Conservation (phyloP, 768 basidiomycete species). For the Crassisporium funariophilum region DNA sequence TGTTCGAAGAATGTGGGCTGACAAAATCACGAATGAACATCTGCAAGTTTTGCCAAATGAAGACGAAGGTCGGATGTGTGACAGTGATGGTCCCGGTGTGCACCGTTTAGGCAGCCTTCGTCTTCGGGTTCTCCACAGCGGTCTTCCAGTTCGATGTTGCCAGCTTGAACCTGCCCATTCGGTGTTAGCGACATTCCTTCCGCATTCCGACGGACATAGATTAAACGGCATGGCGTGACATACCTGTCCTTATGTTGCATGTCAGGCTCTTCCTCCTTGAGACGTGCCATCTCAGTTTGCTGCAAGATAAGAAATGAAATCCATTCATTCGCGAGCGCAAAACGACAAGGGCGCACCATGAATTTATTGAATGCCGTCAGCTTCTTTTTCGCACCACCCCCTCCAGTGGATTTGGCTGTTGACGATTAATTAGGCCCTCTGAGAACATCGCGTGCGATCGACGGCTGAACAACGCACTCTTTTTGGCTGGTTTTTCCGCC, state of each 20-base stretch:
- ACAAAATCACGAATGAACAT: slow-evolving; percentile 15
- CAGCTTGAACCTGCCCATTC: slow-evolving; percentile 59
- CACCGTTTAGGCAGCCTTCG: slow-evolving; percentile 33
- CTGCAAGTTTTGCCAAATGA: slow-evolving; percentile 5
- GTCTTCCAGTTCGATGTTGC: slow-evolving; percentile 81
- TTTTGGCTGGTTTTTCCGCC: slow-evolving; percentile 54
- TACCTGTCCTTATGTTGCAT: slow-evolving; percentile 77
- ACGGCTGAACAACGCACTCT: slow-evolving; percentile 43
- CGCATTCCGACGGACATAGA: slow-evolving; percentile 8
- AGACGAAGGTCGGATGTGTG: background rate
- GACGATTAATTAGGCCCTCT: slow-evolving; percentile 20
- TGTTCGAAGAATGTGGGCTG: slow-evolving; percentile 11
- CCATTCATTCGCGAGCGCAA: slow-evolving; percentile 4
- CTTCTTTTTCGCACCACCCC: slow-evolving; percentile 55
- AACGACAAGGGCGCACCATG: slow-evolving; percentile 40
- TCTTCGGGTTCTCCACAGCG: slow-evolving; percentile 65
- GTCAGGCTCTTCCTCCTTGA: slow-evolving; percentile 75
- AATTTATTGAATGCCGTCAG: slow-evolving; percentile 79
- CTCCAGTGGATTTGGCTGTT: slow-evolving; percentile 54
- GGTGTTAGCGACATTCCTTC: slow-evolving; percentile 12
- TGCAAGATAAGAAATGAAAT: slow-evolving; percentile 29
- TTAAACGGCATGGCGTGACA: slow-evolving; percentile 24
- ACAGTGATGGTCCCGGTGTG: slow-evolving; percentile 4
- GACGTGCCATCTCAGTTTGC: slow-evolving; percentile 77
- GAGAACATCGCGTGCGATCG: slow-evolving; percentile 17